These are phyloP conservation scores for Dactylellina haptotyla DNA, from an alignment of 2,329 filamentous ascomycete species.

Conservation along the genomic window DNA sequence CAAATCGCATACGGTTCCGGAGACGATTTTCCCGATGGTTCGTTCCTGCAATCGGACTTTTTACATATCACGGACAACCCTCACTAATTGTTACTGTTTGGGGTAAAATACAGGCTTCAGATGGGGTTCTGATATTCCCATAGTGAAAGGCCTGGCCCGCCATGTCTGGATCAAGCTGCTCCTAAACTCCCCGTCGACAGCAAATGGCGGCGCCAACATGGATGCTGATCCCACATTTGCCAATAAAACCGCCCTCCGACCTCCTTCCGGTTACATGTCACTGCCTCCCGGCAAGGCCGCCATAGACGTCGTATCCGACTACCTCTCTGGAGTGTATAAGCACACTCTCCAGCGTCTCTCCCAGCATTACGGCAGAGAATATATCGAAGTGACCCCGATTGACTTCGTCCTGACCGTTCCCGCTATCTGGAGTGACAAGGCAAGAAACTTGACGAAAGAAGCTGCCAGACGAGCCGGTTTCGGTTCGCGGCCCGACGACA, in stretches of 20 bases:
- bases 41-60: not conserved
- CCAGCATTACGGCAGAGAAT: slow-evolving; percentile 62
- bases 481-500: slow-evolving; percentile 53
- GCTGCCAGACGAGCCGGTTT: slow-evolving; percentile 61
- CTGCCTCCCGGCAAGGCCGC: slow-evolving; percentile 57
- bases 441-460: slow-evolving; percentile 66
- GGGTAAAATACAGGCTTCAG: slow-evolving; percentile 34
- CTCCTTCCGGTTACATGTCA: slow-evolving; percentile 47
- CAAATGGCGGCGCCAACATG: slow-evolving; percentile 48
- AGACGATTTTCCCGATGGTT: slow-evolving; percentile 45
- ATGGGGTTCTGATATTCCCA: slow-evolving; percentile 53
- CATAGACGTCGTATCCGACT: slow-evolving; percentile 64
- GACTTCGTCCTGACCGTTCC: slow-evolving; percentile 70
- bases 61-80: not conserved
- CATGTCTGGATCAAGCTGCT: slow-evolving; percentile 51
- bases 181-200: slow-evolving; percentile 51
- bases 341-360: slow-evolving; percentile 65
- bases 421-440: slow-evolving; percentile 69
- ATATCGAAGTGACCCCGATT: slow-evolving; percentile 64
- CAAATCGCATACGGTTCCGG: slow-evolving; percentile 48
- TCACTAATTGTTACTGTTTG: not conserved
- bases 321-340: slow-evolving; percentile 65
- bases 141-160: slow-evolving; percentile 27
- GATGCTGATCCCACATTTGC: slow-evolving; percentile 51
- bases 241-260: slow-evolving; percentile 41